phyloP scores from a whole-genome alignment of 1,139 yeast genomes.

The Scheffersomyces titani region DNA sequence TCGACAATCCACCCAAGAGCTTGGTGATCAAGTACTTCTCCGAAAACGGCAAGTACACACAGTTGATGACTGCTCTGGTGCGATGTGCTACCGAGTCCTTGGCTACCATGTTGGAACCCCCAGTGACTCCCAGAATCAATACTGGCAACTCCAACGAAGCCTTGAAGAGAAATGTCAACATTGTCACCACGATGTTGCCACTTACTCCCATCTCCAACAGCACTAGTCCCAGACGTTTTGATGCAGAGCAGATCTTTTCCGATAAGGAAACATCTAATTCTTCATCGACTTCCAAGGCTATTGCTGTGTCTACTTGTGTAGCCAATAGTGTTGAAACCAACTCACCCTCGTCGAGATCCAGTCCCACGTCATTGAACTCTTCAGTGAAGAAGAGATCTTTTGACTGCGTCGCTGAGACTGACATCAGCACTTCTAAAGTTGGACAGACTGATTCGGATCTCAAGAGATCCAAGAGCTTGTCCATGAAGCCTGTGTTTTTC shows the following conservation, averaged over 20 bases:
- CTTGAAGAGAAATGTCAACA: not conserved
- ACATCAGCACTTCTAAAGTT: not conserved
- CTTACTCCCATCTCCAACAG: slow-evolving; percentile 30
- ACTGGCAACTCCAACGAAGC: not conserved
- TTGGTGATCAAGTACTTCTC: slow-evolving; percentile 44
- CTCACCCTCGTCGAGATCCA: slow-evolving; percentile 10
- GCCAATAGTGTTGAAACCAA: slow-evolving; percentile 4
- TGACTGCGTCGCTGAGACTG: slow-evolving; percentile 11
- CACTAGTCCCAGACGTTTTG: slow-evolving; percentile 23
- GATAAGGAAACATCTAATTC: slow-evolving; percentile 2
- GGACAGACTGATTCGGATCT: slow-evolving; percentile 3
- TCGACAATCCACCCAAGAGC: slow-evolving; percentile 49
- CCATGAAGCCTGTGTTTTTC: slow-evolving; percentile 13
- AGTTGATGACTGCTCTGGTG: slow-evolving; percentile 39
- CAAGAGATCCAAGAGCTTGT: slow-evolving; percentile 12
- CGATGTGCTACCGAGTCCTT: slow-evolving; percentile 28
- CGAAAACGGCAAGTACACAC: slow-evolving; percentile 36
- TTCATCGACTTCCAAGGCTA: slow-evolving; percentile 1
- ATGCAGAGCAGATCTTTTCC: slow-evolving; percentile 11
- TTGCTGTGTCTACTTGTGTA: not conserved
- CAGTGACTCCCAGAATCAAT: slow-evolving; percentile 16
- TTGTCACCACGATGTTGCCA: slow-evolving; percentile 14
- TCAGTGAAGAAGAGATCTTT: slow-evolving; percentile 14
- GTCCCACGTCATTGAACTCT: slow-evolving; percentile 9
- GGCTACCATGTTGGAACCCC: slow-evolving; percentile 17